phyloP scores from a whole-genome alignment of 495 filamentous ascomycete species.

The Xylaria scruposa region DNA sequence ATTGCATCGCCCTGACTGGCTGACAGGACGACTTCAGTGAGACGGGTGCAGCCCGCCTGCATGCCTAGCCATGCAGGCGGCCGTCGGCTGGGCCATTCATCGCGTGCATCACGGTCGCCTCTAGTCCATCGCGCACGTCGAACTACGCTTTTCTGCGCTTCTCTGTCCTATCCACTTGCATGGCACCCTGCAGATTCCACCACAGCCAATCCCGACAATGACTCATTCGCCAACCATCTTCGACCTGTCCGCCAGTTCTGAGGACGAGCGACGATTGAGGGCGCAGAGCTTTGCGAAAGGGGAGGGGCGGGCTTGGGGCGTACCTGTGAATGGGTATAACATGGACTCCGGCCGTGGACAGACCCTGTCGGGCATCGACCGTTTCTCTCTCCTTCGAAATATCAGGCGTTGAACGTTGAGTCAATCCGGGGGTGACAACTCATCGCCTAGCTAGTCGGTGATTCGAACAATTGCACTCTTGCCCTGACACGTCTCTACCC shows the following conservation, averaged over 20 bases:
- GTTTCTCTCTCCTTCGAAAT: slow-evolving; percentile 32
- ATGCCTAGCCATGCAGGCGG: slow-evolving; percentile 36
- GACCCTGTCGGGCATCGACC: slow-evolving; percentile 34
- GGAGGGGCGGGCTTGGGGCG: slow-evolving; percentile 28
- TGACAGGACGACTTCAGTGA: slow-evolving; percentile 29
- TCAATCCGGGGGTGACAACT: slow-evolving; percentile 30
- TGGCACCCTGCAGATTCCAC: slow-evolving; percentile 36
- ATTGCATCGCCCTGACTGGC: slow-evolving; percentile 38
- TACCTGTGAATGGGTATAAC: slow-evolving; percentile 37
- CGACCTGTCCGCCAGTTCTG: slow-evolving; percentile 37
- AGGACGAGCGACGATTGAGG: slow-evolving; percentile 30
- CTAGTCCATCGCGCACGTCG: slow-evolving; percentile 35
- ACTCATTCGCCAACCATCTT: slow-evolving; percentile 44
- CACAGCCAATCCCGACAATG: slow-evolving; percentile 35
- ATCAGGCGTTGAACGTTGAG: slow-evolving; percentile 33
- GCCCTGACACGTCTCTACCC: slow-evolving; percentile 31
- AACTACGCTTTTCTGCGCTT: slow-evolving; percentile 36
- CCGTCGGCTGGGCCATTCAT: slow-evolving; percentile 37
- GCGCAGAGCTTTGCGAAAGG: slow-evolving; percentile 23
- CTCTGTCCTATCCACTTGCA: slow-evolving; percentile 34
- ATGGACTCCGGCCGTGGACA: slow-evolving; percentile 35
- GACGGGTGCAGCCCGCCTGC: slow-evolving; percentile 38
- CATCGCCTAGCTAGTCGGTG: slow-evolving; percentile 25
- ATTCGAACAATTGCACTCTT: slow-evolving; percentile 11
- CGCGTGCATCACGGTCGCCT: slow-evolving; percentile 36